Conservation (phyloP, 257 asterid genomes). For the Echium plantagineum region DNA sequence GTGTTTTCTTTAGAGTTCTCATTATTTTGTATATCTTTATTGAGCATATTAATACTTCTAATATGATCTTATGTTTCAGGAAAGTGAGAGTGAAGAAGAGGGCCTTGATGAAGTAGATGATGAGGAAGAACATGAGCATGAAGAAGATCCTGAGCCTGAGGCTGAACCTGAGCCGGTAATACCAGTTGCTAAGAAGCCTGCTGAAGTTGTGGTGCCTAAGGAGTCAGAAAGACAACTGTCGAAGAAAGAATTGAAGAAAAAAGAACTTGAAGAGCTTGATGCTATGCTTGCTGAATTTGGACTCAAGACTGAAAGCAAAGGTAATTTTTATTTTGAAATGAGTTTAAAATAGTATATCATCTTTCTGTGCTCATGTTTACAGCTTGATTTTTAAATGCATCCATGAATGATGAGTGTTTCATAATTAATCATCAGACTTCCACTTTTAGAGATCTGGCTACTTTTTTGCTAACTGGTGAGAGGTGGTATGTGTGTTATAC, state of each 20-base stretch:
- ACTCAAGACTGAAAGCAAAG: slow-evolving; percentile 35
- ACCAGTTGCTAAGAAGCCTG: slow-evolving; percentile 31
- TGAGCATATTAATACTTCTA: neutral
- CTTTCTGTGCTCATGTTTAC: neutral
- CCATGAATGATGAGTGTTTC: neutral
- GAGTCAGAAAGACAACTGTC: slow-evolving; percentile 87
- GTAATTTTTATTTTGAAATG: slow-evolving; percentile 21
- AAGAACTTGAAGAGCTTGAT: slow-evolving; percentile 95
- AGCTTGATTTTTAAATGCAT: neutral
- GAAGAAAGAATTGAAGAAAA: slow-evolving; percentile 86
- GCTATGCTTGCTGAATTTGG: slow-evolving; percentile 87
- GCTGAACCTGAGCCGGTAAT: slow-evolving; percentile 35
- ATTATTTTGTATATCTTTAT: neutral
- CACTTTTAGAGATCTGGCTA: no score
- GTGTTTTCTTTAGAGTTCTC: neutral
- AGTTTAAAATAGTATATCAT: neutral
- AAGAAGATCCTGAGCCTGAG: slow-evolving; percentile 39
- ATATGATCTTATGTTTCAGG: slow-evolving; percentile 19
- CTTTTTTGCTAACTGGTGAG: no score
- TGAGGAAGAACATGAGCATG: slow-evolving; percentile 71
- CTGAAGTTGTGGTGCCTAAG: slow-evolving; percentile 47
- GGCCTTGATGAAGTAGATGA: slow-evolving; percentile 34
- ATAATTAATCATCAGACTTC: no score
- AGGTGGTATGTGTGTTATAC: neutral
- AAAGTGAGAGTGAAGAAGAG: slow-evolving; percentile 37